These are phyloP conservation scores for Claviceps sp. DNA, from an alignment of 2,329 filamentous ascomycete species.

Conservation along the genomic window DNA sequence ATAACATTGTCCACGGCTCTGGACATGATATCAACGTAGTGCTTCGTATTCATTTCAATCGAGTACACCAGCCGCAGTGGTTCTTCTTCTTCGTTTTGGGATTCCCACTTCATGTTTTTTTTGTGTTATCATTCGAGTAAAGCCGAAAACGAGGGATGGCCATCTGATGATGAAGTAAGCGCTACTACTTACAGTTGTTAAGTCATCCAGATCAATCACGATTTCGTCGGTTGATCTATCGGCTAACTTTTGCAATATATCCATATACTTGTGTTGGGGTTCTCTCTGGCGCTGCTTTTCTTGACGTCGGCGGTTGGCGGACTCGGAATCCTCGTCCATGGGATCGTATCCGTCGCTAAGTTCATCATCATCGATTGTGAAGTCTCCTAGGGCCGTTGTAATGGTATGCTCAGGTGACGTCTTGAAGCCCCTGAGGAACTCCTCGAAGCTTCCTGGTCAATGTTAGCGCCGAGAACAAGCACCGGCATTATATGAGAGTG, in stretches of 20 bases:
- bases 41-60: slow-evolving; percentile 81
- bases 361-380: slow-evolving; percentile 78
- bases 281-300: slow-evolving; percentile 34
- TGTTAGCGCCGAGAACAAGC: background rate
- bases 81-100: slow-evolving; percentile 52
- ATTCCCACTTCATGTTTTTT: slow-evolving; percentile 54
- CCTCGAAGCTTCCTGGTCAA: slow-evolving; percentile 60
- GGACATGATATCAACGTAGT: slow-evolving; percentile 87
- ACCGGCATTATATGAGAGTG: background rate
- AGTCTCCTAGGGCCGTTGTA: slow-evolving; percentile 67
- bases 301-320: slow-evolving; percentile 34
- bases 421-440: slow-evolving; percentile 84
- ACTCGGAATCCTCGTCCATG: slow-evolving; percentile 67
- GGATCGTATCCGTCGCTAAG: slow-evolving; percentile 86
- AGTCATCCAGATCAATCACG: slow-evolving; percentile 77
- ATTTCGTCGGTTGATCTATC: slow-evolving; percentile 68
- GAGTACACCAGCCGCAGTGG: slow-evolving; percentile 60
- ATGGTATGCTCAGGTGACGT: slow-evolving; percentile 56
- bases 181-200: slow-evolving; percentile 47
- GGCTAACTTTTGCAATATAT: slow-evolving; percentile 74
- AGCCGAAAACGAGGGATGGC: background rate
- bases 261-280: slow-evolving; percentile 76
- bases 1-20: slow-evolving; percentile 77
- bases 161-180: too few species aligned
- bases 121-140: background rate